These are phyloP conservation scores for Stereocaulon alpinum DNA, from an alignment of 495 filamentous ascomycete genomes.

Conservation along the genomic window DNA sequence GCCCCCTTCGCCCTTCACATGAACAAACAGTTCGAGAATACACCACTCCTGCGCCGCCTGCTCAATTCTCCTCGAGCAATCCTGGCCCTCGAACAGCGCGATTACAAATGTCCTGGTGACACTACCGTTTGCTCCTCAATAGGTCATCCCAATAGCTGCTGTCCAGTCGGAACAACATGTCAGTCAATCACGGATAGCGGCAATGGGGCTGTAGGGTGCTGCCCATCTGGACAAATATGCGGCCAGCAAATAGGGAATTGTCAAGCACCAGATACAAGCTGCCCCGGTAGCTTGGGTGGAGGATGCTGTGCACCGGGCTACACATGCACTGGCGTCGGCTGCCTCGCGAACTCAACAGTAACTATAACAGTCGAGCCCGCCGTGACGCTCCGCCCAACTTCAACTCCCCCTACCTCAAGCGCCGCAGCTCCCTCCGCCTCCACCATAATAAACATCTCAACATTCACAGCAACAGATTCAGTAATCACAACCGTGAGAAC, in stretches of 20 bases:
- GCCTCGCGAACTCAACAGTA: constrained; percentile 40
- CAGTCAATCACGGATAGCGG: constrained; percentile 62
- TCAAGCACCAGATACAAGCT: constrained; percentile 52
- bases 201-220: constrained; percentile 74
- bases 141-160: constrained; percentile 68
- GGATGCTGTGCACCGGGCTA: constrained; percentile 84
- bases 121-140: constrained; percentile 59
- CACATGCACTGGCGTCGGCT: constrained; percentile 68
- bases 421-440: constrained; percentile 27
- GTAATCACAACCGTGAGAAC: constrained; percentile 33
- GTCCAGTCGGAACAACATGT: constrained; percentile 55
- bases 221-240: constrained; percentile 61
- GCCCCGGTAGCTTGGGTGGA: constrained; percentile 58
- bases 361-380: constrained; percentile 33
- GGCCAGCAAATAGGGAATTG: constrained; percentile 54
- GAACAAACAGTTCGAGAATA: constrained; percentile 9
- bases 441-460: constrained; percentile 28
- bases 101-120: constrained; percentile 65
- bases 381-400: constrained; percentile 26
- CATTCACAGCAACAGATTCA: constrained; percentile 28
- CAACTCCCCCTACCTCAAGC: constrained; percentile 30
- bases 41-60: constrained; percentile 20
- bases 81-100: constrained; percentile 31
- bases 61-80: constrained; percentile 17
- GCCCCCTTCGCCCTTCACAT: constrained; percentile 33